These are phyloP conservation scores for Dactylellina drechsleri DNA, from an alignment of 2,329 filamentous ascomycete species.

Conservation along the genomic window DNA sequence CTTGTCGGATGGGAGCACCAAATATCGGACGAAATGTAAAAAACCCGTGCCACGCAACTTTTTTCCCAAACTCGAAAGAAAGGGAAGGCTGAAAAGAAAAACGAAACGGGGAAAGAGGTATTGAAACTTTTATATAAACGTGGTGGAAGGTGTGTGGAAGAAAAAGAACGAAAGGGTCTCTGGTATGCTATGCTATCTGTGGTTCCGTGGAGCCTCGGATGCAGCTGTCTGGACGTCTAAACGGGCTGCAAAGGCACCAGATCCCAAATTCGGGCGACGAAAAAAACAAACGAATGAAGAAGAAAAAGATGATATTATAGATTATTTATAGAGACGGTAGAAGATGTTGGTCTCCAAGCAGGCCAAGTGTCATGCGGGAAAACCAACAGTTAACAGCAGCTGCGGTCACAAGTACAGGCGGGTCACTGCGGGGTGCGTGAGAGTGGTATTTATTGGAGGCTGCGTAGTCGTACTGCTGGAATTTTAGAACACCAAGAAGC, in stretches of 20 bases:
- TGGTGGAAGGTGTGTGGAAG: too few relatives aligned
- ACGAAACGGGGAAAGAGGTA: background rate
- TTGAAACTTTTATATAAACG: too few relatives aligned
- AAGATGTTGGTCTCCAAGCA: too few relatives aligned
- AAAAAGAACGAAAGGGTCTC: background rate
- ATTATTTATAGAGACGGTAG: constrained; percentile 10
- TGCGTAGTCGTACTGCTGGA: background rate
- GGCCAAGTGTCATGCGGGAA: too few relatives aligned
- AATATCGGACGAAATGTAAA: too few relatives aligned
- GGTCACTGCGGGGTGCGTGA: background rate
- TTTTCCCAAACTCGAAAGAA: background rate
- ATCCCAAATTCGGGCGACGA: background rate
- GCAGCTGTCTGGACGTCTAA: constrained; percentile 10
- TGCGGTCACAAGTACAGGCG: background rate
- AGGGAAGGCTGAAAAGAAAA: background rate
- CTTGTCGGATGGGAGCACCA: too few relatives aligned
- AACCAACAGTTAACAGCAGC: too few relatives aligned
- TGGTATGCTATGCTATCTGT: background rate
- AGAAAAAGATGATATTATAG: background rate
- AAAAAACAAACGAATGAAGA: constrained; percentile 13
- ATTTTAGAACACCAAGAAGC: constrained; percentile 4
- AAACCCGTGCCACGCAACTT: too few relatives aligned
- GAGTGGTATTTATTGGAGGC: constrained; percentile 4
- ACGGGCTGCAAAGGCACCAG: constrained; percentile 24
- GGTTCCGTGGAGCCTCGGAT: constrained; percentile 32